phyloP scores from a whole-genome alignment of 306 rosid genomes.

The Cucurbita argyrosperma region DNA sequence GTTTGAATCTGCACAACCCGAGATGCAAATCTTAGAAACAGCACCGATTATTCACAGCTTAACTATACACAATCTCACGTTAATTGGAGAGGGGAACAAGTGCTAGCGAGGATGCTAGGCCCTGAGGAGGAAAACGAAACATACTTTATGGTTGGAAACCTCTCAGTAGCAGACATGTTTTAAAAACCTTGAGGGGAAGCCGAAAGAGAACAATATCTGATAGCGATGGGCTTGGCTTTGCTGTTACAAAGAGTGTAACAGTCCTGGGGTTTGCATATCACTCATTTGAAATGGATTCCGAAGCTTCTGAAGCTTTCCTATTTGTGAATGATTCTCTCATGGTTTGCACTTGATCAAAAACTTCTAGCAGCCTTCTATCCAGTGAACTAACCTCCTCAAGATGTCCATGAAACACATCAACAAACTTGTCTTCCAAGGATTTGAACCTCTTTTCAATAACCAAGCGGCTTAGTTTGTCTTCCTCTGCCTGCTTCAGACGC shows the following conservation, averaged over 20 bases:
- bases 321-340: constrained; percentile 30
- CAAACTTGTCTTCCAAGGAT: constrained; percentile 42
- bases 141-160: too few relatives aligned
- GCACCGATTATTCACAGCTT: neutral
- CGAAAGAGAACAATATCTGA: too few relatives aligned
- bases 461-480: constrained; percentile 35
- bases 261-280: neutral
- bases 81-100: too few relatives aligned
- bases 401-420: constrained; percentile 22
- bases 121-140: too few relatives aligned
- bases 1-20: neutral
- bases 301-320: constrained; percentile 19
- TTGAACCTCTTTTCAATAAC: constrained; percentile 26
- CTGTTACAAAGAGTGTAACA: too few relatives aligned
- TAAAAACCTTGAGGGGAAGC: too few relatives aligned
- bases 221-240: too few relatives aligned
- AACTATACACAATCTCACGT: neutral
- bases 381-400: constrained; percentile 20
- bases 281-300: constrained; percentile 12
- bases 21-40: neutral
- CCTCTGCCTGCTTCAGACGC: constrained; percentile 64
- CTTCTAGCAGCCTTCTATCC: constrained; percentile 24
- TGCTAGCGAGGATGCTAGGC: too few relatives aligned
- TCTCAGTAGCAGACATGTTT: too few relatives aligned
- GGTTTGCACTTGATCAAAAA: constrained; percentile 31